Base-by-base conservation (phyloP, 306 rosid species). In the Begonia masoniana region DNA sequence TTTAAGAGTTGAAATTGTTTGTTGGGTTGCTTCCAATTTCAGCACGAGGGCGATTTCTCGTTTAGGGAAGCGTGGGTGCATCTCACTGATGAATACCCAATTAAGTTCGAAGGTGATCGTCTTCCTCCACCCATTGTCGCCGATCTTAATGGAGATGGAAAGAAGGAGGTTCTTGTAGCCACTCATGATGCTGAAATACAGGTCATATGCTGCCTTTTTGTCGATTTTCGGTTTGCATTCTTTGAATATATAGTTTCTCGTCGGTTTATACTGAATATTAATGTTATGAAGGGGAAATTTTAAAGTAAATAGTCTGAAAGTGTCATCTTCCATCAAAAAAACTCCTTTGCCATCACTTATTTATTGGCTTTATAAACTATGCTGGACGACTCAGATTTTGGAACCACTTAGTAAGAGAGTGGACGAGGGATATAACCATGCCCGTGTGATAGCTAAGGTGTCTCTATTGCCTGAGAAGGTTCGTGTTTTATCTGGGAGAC, bases 21-120 rank as follows among this genome's bases (percentile, higher is more conserved):
- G n/a, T 43, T 24, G 58, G 4, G 66, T 39, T 52, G 54, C 51
- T 23, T 15, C 26, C 36, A 53, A 55, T 51, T 61, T 60, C 74
- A 92, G 96, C 96, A 87, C 65, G 96, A 92, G 15, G 96, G 96
- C 43, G 96, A 93, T 61, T 79, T 92, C 71, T 79, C 96, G 10
- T 87, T 86, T 77, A 69, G 82, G 73, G 96, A 92, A 13, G 93
- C 95, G 35, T 92, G 99, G 99, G 79, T 92, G 93, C 96, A 81
- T 62, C 78, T 92, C 2, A 69, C 84, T 54, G 96, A 92, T 39
- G 99, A 92, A 26, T 86, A 81, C 61, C 96, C 99, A 1, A 81
- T 92, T 65, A 92, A 87, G 74, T 87, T 73, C 63, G 99, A 92
- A 63, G 95, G 80, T 14, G 96, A 86, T 24, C 95, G 95, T 50